A percentile compares a stretch with the other conserved stretches of the same genome.
These are phyloP conservation scores for Zopfochytrium polystomum DNA, from an alignment of 371 early-diverging fungal genomes.

Conservation along the genomic window DNA sequence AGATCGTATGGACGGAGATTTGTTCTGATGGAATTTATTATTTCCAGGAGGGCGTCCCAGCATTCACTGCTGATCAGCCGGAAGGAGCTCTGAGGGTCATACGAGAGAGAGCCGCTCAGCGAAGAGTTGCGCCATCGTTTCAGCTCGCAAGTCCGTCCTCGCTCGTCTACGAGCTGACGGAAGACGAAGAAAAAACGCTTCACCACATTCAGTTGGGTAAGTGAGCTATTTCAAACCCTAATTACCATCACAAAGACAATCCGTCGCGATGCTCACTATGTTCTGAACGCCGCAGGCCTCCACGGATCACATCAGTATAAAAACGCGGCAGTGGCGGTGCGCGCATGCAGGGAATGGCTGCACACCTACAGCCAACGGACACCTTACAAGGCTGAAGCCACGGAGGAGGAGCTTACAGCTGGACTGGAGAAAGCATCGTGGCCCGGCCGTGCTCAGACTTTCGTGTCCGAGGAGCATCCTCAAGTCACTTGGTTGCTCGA, in stretches of 20 bases:
- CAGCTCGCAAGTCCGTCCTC: too few species aligned
- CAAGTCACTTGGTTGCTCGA: slow-evolving; percentile 75
- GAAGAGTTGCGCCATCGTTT: slow-evolving; percentile 35
- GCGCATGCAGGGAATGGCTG: slow-evolving; percentile 53
- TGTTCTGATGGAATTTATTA: too few species aligned
- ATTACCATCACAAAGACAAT: not conserved
- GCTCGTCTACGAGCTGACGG: too few species aligned
- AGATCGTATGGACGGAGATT: not conserved
- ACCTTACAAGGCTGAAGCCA: slow-evolving; percentile 11
- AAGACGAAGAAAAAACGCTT: too few species aligned
- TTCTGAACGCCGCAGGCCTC: slow-evolving; percentile 63
- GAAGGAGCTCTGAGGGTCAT: slow-evolving; percentile 70
- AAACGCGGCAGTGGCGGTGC: slow-evolving; percentile 77
- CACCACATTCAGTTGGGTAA: not conserved
- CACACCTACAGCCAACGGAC: slow-evolving; percentile 9
- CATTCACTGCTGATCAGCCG: slow-evolving; percentile 67
- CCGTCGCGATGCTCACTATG: too few species aligned
- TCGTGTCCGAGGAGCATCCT: slow-evolving; percentile 40
- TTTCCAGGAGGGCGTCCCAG: slow-evolving; percentile 59
- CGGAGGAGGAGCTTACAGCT: slow-evolving; percentile 23
- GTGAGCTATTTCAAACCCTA: not conserved
- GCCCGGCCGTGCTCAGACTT: slow-evolving; percentile 86
- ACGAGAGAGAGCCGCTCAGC: slow-evolving; percentile 63
- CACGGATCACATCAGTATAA: slow-evolving; percentile 79
- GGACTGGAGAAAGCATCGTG: slow-evolving; percentile 71